Conservation (phyloP, 2,329 filamentous ascomycete genomes). For the Myriosclerotinia duriaeana region DNA sequence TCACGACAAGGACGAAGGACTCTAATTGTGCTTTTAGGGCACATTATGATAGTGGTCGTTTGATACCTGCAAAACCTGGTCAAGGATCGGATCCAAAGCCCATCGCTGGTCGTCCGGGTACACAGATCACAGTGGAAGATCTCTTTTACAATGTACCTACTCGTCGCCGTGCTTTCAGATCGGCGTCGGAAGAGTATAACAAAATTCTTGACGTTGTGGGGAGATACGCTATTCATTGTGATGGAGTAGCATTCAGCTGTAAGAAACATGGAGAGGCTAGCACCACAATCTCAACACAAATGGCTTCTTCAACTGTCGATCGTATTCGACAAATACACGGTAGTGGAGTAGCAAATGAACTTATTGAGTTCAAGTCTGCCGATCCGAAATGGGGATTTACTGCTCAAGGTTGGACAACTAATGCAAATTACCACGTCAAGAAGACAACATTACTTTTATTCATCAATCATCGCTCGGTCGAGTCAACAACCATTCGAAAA, state of each 20-base stretch:
- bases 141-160: conserved; percentile 96
- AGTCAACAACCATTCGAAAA: conserved; percentile 84
- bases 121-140: conserved; percentile 94
- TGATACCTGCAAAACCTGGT: conserved; percentile 81
- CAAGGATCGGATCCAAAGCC: conserved; percentile 83
- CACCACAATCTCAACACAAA: conserved; percentile 75
- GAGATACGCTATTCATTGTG: conserved; percentile 88
- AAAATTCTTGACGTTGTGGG: conserved; percentile 96
- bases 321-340: conserved; percentile 90
- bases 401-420: conserved; percentile 78
- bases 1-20: conserved; percentile 89
- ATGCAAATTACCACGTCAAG: conserved; percentile 93
- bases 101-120: conserved; percentile 82
- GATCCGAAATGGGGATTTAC: conserved; percentile 83
- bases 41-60: conserved; percentile 78
- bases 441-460: conserved; percentile 85
- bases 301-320: conserved; percentile 70
- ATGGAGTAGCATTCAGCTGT: conserved; percentile 89
- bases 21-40: conserved; percentile 89
- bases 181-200: conserved; percentile 89
- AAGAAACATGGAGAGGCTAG: conserved; percentile 92
- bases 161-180: conserved; percentile 84
- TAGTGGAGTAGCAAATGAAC: conserved; percentile 78
- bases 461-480: conserved; percentile 94
- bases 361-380: conserved; percentile 71